phyloP scores from a whole-genome alignment of 2,329 filamentous ascomycete genomes.

The Pseudocercospora cruenta region DNA sequence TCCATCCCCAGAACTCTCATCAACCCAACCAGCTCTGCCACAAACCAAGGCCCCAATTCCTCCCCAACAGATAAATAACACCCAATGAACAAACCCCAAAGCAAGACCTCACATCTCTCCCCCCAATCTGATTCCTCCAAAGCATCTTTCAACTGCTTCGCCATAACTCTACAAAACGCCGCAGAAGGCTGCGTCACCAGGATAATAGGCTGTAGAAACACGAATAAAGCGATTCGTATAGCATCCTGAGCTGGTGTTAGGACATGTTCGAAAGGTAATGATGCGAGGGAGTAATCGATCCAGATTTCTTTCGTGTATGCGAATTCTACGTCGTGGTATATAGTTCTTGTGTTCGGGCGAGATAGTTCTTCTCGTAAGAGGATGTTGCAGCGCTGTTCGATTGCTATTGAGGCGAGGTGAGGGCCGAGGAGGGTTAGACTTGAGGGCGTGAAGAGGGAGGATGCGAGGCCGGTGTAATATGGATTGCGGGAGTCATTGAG shows the following conservation, averaged over 20 bases:
- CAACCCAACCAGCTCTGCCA: background rate
- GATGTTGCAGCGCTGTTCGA: background rate
- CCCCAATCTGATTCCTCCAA: background rate
- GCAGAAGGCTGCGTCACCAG: slow-evolving; percentile 1
- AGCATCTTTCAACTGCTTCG: background rate
- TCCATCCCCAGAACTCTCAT: slow-evolving; percentile 1
- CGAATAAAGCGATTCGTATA: background rate
- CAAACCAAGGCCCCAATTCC: slow-evolving; percentile 3
- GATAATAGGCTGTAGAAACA: background rate
- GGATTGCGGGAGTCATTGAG: background rate
- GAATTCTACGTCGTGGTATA: background rate
- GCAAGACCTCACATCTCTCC: background rate
- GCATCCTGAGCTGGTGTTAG: slow-evolving; percentile 6
- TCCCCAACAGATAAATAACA: background rate
- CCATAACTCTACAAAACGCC: slow-evolving; percentile 4
- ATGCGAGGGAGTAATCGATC: background rate
- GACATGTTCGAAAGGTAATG: background rate
- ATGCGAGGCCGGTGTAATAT: background rate
- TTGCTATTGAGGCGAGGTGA: background rate
- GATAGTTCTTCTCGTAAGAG: background rate
- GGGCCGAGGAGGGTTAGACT: background rate
- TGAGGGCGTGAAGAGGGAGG: background rate
- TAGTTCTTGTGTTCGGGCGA: background rate
- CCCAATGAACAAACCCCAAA: slow-evolving; percentile 4
- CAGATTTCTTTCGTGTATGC: slow-evolving; percentile 1